These are phyloP conservation scores for Monarda citriodora DNA, from an alignment of 305 asterid species.

Conservation along the genomic window DNA sequence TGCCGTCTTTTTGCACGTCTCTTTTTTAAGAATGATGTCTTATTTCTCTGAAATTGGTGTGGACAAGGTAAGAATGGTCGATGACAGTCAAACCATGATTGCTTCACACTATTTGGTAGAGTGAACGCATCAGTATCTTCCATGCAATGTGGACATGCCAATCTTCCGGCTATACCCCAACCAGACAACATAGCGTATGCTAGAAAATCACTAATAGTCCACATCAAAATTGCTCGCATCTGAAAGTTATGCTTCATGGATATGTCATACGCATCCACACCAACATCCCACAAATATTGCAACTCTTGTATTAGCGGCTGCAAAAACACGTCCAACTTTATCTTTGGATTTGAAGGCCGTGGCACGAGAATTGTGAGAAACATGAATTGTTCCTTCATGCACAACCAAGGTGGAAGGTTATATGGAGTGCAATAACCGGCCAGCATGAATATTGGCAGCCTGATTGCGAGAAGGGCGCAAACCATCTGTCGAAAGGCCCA, in stretches of 20 bases:
- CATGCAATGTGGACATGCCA: background rate
- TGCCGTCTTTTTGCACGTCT: fast-evolving
- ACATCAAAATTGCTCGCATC: background rate
- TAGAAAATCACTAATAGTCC: slow-evolving; percentile 9
- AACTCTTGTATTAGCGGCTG: background rate
- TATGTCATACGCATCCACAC: background rate
- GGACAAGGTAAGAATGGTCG: background rate
- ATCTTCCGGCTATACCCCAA: background rate
- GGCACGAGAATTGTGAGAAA: background rate
- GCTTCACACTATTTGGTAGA: background rate
- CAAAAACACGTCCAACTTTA: background rate
- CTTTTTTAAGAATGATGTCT: background rate
- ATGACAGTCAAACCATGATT: slow-evolving; percentile 4
- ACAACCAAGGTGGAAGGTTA: background rate
- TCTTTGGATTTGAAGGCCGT: background rate
- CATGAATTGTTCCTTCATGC: background rate
- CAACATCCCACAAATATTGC: background rate
- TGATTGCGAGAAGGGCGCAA: background rate
- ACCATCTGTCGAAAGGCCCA: background rate
- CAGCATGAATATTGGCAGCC: background rate
- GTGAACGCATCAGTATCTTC: background rate
- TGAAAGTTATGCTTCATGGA: slow-evolving; percentile 4
- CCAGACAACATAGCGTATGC: background rate
- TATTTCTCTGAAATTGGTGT: background rate
- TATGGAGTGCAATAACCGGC: background rate